These are phyloP conservation scores for Geotrichum ghanense DNA, from an alignment of 805 yeast species.

Conservation along the genomic window DNA sequence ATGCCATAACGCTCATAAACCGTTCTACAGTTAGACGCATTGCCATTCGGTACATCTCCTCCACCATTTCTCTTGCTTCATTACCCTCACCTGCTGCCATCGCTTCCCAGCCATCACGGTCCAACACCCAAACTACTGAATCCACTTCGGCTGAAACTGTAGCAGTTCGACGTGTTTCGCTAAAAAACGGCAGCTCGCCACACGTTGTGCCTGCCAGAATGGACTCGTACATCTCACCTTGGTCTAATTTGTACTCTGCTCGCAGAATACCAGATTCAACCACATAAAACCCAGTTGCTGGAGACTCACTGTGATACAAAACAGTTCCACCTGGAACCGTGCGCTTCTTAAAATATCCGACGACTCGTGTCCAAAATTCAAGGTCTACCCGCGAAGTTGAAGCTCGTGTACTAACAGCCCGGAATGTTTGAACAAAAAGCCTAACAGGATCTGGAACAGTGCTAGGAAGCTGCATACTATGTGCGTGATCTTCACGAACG, in stretches of 20 bases:
- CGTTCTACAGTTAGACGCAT: constrained; percentile 56
- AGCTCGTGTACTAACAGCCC: too few species aligned
- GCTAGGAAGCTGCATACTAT: constrained; percentile 7
- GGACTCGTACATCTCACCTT: constrained; percentile 33
- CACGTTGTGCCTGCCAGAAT: constrained; percentile 66
- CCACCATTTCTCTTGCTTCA: constrained; percentile 33
- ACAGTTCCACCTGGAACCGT: constrained; percentile 34
- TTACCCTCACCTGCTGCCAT: constrained; percentile 23
- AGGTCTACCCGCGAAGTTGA: constrained; percentile 33
- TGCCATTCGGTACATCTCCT: constrained; percentile 53
- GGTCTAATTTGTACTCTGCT: constrained; percentile 41
- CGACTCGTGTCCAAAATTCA: constrained; percentile 51
- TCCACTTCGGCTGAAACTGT: constrained; percentile 50
- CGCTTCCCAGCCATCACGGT: constrained; percentile 32
- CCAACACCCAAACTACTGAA: constrained; percentile 58
- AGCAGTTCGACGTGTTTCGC: constrained; percentile 30
- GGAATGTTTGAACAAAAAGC: constrained; percentile 51
- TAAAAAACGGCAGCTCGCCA: constrained; percentile 42
- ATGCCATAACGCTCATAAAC: constrained; percentile 65
- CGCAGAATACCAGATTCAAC: constrained; percentile 48
- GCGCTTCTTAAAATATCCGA: constrained; percentile 43
- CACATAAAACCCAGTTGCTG: constrained; percentile 46
- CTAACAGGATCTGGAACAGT: constrained; percentile 46
- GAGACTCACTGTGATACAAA: constrained; percentile 33
- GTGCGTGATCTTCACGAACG: constrained; percentile 9